Evolutionary conservation across 257 asterid species (phyloP), one percentile per base, ranked within the genome.

Genomic region (Solanum phureja): DNA sequence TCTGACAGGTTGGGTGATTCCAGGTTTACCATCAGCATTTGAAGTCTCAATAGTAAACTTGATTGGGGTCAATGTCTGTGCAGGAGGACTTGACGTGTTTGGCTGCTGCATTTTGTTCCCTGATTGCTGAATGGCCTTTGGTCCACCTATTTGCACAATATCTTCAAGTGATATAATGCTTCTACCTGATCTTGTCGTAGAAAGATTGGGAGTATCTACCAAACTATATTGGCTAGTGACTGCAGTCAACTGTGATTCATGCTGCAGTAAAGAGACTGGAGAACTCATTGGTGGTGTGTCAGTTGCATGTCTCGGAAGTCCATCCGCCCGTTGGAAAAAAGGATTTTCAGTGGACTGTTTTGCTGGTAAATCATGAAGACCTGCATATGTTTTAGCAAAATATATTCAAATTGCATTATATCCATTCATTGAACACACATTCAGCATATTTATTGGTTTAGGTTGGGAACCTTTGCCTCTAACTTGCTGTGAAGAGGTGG

Each of bases 401-500:
- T 14, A 42, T 44, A 79, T 16, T 44, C 11, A 77, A 34, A 79
- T 79, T 84, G 35, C 24, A 27, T 3, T 2, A 42, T 5, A 79
- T 14, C 38, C 27, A 46, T 27, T 79, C 9, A 44, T 34, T 40
- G 34, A 46, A 76, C 58, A 44, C 37, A 86, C 23, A 74, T 11
- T 49, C 13, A 83, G 0, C 11, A 40, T 62, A 23, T 46, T 44
- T 29, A 35, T 71, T 23, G 33, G 68, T 29, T 56, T 58, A 71
- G 83, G 44, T 86, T 87, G 71, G 87, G 84, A 89, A 92, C 98
- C 95, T 92, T 87, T 10, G 71, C 87, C 89, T 93, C 88, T 87
- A 89, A 83, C 68, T 83, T 89, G 92, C 69, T 84, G 87, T 75
- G 68, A 31, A 71, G 94, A 79, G 86, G 84, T 90, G 62, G 88